Conservation (phyloP, 2,329 filamentous ascomycete genomes). For the Fusarium drepaniforme region DNA sequence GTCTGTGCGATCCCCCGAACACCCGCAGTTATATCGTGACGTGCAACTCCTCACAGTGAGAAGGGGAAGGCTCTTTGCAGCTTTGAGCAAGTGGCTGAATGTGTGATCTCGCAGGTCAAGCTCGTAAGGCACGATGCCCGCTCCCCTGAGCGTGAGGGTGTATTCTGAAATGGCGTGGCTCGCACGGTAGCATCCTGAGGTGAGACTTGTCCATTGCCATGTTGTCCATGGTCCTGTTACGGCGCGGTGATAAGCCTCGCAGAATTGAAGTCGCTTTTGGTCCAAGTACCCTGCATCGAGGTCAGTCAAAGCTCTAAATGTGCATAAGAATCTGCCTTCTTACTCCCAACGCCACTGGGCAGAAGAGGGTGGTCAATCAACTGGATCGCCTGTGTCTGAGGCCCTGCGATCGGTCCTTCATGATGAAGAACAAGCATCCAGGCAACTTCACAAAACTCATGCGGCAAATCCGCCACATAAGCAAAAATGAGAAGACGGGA, state of each 20-base stretch:
- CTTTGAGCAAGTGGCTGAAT: neutral
- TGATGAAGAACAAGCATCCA: neutral
- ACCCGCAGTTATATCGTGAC: neutral
- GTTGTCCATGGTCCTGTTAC: neutral
- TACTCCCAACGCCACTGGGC: neutral
- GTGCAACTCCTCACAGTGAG: neutral
- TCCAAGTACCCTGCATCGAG: neutral
- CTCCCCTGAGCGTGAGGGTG: neutral
- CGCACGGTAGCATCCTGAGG: neutral
- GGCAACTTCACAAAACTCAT: neutral
- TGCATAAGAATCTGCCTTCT: neutral
- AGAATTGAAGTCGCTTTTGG: neutral
- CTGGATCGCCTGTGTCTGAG: neutral
- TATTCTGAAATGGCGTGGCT: neutral
- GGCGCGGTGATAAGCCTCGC: neutral
- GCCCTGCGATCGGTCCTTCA: neutral
- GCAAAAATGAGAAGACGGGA: neutral
- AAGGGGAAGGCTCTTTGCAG: neutral
- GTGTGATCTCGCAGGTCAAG: neutral
- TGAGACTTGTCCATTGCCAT: neutral
- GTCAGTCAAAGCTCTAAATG: neutral
- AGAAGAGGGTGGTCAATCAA: neutral
- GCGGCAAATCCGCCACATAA: neutral
- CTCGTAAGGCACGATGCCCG: neutral
- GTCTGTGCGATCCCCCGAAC: neutral